These are phyloP conservation scores for baker's yeast (Saccharomyces cerevisiae) DNA, from an alignment of 805 yeast species.

Conservation along the genomic window DNA sequence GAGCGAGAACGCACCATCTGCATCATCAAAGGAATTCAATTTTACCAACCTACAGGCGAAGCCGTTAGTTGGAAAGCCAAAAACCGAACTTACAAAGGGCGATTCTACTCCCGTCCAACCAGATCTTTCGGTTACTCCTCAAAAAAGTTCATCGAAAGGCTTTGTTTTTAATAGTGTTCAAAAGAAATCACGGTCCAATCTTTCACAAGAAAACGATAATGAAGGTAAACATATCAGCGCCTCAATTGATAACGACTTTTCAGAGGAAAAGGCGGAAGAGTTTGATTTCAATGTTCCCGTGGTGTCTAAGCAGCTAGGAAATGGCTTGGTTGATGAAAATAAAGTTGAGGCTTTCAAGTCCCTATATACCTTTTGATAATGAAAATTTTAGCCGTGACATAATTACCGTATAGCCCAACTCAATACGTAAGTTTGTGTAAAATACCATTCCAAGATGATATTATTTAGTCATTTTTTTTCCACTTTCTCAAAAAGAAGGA, in stretches of 20 bases:
- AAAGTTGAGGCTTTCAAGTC: constrained; percentile 18
- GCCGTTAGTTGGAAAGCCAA: neutral
- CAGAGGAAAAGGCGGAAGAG: neutral
- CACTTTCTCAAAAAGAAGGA: neutral
- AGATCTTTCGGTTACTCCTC: neutral
- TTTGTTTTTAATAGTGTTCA: neutral
- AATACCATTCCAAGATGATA: neutral
- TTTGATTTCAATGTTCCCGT: neutral
- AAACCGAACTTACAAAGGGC: neutral
- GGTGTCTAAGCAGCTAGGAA: neutral
- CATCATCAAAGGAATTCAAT: neutral
- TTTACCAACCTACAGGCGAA: neutral
- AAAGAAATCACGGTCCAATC: neutral
- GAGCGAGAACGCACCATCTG: constrained; percentile 1
- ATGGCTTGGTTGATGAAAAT: constrained; percentile 9
- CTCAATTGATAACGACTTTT: neutral
- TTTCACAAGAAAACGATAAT: neutral
- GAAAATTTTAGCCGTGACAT: neutral
- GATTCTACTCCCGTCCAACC: neutral
- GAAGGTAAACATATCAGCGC: neutral
- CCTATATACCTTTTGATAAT: constrained; percentile 18
- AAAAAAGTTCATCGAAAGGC: neutral
- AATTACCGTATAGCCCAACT: neutral
- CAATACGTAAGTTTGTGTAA: neutral
- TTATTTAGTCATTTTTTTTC: neutral